Evolutionary conservation across 2,329 filamentous ascomycete genomes (phyloP).

Genomic region (Orbilia quercus): DNA sequence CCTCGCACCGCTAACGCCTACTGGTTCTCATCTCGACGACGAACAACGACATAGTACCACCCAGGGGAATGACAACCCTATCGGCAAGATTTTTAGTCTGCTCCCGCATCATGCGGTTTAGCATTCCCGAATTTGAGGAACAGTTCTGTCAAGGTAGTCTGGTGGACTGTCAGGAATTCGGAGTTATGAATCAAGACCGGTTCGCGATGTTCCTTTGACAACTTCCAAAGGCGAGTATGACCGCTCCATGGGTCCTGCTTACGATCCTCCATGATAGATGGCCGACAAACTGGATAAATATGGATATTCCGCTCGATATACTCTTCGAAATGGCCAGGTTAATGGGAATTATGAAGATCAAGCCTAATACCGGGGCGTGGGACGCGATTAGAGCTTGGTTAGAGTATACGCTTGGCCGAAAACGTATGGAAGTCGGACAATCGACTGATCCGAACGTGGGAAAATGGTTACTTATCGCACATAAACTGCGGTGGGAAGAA

Average conservation of each 20-base stretch:
- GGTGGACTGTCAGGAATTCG: slow-evolving; percentile 12
- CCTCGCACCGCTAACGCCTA: slow-evolving; percentile 3
- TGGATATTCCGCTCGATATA: slow-evolving; percentile 25
- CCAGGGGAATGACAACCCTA: background rate
- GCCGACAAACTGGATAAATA: slow-evolving; percentile 5
- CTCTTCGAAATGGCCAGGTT: slow-evolving; percentile 24
- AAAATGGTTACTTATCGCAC: slow-evolving; percentile 36
- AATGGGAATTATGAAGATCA: background rate
- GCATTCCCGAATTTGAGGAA: slow-evolving; percentile 17
- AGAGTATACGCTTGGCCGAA: slow-evolving; percentile 14
- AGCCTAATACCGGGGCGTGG: slow-evolving; percentile 1
- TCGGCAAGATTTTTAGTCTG: slow-evolving; percentile 33
- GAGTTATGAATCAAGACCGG: background rate
- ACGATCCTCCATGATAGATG: slow-evolving; percentile 33
- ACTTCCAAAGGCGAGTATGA: slow-evolving; percentile 14
- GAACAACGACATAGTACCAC: background rate
- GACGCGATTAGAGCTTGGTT: background rate
- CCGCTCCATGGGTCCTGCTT: slow-evolving; percentile 24
- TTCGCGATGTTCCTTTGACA: slow-evolving; percentile 23
- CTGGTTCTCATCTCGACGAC: slow-evolving; percentile 14
- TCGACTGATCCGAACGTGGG: slow-evolving; percentile 15
- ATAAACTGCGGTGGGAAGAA: slow-evolving; percentile 13
- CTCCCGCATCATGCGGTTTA: background rate
- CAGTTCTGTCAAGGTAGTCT: slow-evolving; percentile 3
- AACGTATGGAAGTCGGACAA: slow-evolving; percentile 19